Evolutionary conservation across 129 eudicot species (phyloP), one percentile per base, ranked within the genome.

Genomic region (Arctium minus): DNA sequence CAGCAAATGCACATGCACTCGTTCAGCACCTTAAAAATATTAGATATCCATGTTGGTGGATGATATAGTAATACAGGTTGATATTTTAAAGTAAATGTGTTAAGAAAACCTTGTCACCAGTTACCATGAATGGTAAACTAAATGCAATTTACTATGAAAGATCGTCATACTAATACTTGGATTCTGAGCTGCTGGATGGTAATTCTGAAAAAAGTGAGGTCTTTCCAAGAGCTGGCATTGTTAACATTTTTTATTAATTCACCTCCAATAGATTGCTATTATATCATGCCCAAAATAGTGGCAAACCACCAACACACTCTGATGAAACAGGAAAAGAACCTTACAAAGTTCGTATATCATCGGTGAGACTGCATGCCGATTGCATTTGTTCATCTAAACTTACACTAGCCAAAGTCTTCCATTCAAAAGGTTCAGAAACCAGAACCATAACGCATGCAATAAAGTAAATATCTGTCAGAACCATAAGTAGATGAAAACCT

Each of bases 391-490:
- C 8, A 44, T 44, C 50, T 44, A 8, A 44, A 44, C 70, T 0
- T 56, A 62, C 62, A 13, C 33, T 40, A 81, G 32, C 79, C 85
- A 56, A 73, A 74, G n/a, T 62, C 79, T 9, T 73, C 27, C 32
- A n/a, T 30, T 60, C 37, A 27, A 36, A 10, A 36, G 37, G 72
- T 13, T 37, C 1, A 30, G 42, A 37, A 72, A 75, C 38, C 72
- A 9, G 56, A 87, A 37, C 42, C 33, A 62, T 73, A 29, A 44
- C 1, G 74, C 46, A 70, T 39, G 79, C 36, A 67, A 71, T 48
- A 36, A 72, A 60, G 74, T 70, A 56, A 69, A 74, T 22, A 67
- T 56, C 53, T 86, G 73, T 74, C 60, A 68, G 40, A 46, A 74
- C 38, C 27, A 56, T 39, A 8, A 39, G 42, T 31, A 15, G 79